These are phyloP conservation scores for Durio zibethinus DNA, from an alignment of 345 rosid genomes.

Conservation along the genomic window DNA sequence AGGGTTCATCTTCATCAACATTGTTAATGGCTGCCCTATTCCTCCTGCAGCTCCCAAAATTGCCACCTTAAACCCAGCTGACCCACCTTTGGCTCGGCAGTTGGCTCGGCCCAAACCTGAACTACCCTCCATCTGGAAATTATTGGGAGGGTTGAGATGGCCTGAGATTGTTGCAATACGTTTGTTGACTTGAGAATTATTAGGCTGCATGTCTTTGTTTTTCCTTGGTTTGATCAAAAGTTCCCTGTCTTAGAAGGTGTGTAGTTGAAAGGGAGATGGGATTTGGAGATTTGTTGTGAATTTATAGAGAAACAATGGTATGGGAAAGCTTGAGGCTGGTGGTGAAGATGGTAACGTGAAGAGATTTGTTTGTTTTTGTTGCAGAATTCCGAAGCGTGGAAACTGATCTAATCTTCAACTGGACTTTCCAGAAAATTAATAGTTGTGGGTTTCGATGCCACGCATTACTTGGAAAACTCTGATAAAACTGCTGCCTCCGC, in stretches of 20 bases:
- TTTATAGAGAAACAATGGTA: background rate
- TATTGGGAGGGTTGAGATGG: constrained; percentile 62
- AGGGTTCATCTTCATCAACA: constrained; percentile 98
- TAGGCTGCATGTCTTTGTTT: constrained; percentile 24
- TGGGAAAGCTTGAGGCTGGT: constrained; percentile 4
- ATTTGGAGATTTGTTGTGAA: background rate
- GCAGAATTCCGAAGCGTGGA: constrained; percentile 36
- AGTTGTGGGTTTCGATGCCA: background rate
- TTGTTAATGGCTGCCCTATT: constrained; percentile 84
- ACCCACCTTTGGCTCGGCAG: constrained; percentile 90
- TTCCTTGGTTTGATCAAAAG: background rate
- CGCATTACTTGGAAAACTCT: background rate
- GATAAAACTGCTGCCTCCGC: too few relatives aligned
- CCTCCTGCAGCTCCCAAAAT: constrained; percentile 97
- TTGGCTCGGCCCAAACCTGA: constrained; percentile 41
- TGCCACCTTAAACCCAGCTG: constrained; percentile 86
- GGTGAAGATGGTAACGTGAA: constrained; percentile 9
- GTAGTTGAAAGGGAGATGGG: background rate
- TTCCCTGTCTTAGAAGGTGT: background rate
- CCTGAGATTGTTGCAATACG: constrained; percentile 78
- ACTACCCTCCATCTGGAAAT: constrained; percentile 40
- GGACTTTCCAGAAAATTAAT: background rate
- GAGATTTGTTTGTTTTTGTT: background rate
- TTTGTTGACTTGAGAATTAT: constrained; percentile 40
- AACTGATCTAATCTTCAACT: constrained; percentile 22